Evolutionary conservation across 2,329 filamentous ascomycete genomes (phyloP).

Genomic region (Hypomyces perniciosus): DNA sequence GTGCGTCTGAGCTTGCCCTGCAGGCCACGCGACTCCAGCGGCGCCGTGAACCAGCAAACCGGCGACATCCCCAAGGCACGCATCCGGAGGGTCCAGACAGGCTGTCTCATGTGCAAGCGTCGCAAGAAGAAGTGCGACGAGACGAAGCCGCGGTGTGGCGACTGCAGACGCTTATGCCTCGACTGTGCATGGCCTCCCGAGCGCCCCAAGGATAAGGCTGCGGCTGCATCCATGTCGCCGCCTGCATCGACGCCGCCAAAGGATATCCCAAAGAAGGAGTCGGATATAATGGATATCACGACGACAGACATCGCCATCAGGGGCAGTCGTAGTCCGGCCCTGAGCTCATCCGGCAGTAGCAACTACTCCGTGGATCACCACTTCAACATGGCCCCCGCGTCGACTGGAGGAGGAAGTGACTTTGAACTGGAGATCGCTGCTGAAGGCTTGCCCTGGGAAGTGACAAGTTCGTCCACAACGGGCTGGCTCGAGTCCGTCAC

Average conservation of each 20-base stretch:
- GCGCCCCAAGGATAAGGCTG: conserved; percentile 17
- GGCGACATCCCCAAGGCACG: conserved; percentile 26
- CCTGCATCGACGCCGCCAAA: neutral
- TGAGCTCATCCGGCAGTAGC: conserved; percentile 7
- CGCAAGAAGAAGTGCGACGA: conserved; percentile 46
- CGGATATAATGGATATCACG: neutral
- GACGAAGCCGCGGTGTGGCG: conserved; percentile 35
- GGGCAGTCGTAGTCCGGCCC: conserved; percentile 6
- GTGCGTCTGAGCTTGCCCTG: conserved; percentile 28
- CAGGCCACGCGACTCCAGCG: conserved; percentile 21
- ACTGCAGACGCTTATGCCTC: conserved; percentile 31
- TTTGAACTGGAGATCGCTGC: conserved; percentile 17
- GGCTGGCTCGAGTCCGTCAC: conserved; percentile 21
- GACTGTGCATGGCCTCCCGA: conserved; percentile 27
- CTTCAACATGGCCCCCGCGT: conserved; percentile 8
- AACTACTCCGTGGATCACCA: conserved; percentile 7
- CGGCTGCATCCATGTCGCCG: neutral
- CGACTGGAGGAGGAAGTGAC: conserved; percentile 10
- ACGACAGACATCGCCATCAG: conserved; percentile 7
- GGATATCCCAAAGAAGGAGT: neutral
- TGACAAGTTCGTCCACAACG: conserved; percentile 15
- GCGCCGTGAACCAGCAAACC: conserved; percentile 7
- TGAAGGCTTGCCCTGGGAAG: conserved; percentile 18
- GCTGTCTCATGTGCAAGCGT: conserved; percentile 39
- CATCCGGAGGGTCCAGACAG: conserved; percentile 31